Conservation (phyloP, 768 basidiomycete species). For the Termitomyces titanicus region DNA sequence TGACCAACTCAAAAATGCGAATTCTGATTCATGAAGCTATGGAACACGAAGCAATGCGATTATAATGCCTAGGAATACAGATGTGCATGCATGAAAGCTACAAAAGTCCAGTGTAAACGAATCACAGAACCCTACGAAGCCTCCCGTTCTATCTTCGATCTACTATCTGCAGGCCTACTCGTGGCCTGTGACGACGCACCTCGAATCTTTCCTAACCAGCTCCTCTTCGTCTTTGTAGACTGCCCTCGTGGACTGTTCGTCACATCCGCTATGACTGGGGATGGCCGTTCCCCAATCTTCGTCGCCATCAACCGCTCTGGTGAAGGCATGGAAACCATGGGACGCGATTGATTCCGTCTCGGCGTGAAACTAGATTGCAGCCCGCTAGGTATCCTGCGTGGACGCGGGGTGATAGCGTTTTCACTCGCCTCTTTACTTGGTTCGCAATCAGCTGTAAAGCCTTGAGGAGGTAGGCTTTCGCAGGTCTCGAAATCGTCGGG, state of each 20-base stretch:
- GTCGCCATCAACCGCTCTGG: conserved; percentile 40
- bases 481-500: conserved; percentile 73
- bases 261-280: conserved; percentile 50
- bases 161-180: conserved; percentile 15
- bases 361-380: conserved; percentile 73
- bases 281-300: conserved; percentile 22
- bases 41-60: neutral
- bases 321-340: conserved; percentile 38
- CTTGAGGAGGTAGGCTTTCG: conserved; percentile 58
- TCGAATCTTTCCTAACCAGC: conserved; percentile 73
- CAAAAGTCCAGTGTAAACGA: conserved; percentile 17
- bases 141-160: conserved; percentile 16
- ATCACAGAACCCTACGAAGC: conserved; percentile 9
- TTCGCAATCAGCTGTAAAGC: conserved; percentile 54
- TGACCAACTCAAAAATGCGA: neutral
- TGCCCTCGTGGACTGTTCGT: conserved; percentile 60
- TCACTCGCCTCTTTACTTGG: conserved; percentile 34
- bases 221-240: conserved; percentile 50
- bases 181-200: conserved; percentile 34
- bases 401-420: conserved; percentile 49
- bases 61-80: conserved; percentile 27
- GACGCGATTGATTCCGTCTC: conserved; percentile 48
- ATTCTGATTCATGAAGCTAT: neutral
- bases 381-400: conserved; percentile 54
- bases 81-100: conserved; percentile 16